Percentiles rank a stretch among this genome's conserved stretches.
These are phyloP conservation scores for Tuber borchii DNA, from an alignment of 495 filamentous ascomycete species.

Conservation along the genomic window DNA sequence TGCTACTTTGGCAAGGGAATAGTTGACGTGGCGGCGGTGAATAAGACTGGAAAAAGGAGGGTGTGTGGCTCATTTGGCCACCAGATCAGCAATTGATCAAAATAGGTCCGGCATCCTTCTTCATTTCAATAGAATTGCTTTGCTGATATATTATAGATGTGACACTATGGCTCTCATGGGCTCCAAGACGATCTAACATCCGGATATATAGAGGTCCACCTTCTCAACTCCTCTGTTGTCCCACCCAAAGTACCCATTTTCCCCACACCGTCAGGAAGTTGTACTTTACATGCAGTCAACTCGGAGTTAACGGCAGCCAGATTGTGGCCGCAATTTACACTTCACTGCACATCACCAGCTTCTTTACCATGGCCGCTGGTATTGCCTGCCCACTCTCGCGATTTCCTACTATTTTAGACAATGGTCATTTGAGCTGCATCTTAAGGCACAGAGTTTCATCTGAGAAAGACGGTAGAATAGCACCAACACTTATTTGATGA, in stretches of 20 bases:
- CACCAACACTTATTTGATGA: constrained; percentile 78
- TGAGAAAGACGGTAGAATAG: constrained; percentile 10
- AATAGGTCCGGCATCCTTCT: constrained; percentile 48
- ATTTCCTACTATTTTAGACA: constrained; percentile 59
- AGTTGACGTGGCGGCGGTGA: no score
- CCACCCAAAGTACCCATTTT: constrained; percentile 26
- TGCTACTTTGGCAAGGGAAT: no score
- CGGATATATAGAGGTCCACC: constrained; percentile 50
- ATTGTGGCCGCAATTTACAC: constrained; percentile 63
- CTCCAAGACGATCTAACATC: constrained; percentile 60
- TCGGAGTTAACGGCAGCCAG: constrained; percentile 71
- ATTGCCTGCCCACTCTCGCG: constrained; percentile 76
- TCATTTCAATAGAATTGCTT: background rate
- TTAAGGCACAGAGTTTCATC: constrained; percentile 47
- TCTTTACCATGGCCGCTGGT: constrained; percentile 66
- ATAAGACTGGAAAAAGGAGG: no score
- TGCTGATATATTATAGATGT: constrained; percentile 44
- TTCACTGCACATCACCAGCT: constrained; percentile 56
- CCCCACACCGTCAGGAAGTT: constrained; percentile 14
- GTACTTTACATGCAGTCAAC: constrained; percentile 44
- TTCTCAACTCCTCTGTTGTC: constrained; percentile 14
- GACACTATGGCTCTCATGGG: constrained; percentile 77
- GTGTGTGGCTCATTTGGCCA: constrained; percentile 78
- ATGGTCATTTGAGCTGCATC: constrained; percentile 60
- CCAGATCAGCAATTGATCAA: constrained; percentile 68